Percentiles rank a stretch among this genome's conserved stretches.
Conservation (phyloP, 768 basidiomycete genomes). For the Agaricus subrufescens region DNA sequence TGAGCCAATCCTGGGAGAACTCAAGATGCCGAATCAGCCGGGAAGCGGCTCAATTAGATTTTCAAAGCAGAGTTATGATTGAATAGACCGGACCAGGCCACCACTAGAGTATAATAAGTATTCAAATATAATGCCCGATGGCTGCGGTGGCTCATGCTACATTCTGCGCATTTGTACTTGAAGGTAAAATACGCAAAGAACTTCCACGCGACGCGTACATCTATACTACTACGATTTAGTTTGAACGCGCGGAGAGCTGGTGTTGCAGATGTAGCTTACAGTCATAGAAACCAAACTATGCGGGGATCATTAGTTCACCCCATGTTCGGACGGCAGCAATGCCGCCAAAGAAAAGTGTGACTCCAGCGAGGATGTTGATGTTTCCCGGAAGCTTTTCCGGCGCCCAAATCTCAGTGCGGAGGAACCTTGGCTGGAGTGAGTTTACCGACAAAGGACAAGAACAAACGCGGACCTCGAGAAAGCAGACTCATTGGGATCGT, state of each 20-base stretch:
- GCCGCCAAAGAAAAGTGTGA: constrained; percentile 65
- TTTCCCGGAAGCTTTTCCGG: constrained; percentile 77
- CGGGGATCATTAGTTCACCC: constrained; percentile 74
- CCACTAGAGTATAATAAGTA: too few relatives aligned
- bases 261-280: background rate
- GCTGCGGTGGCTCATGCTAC: too few relatives aligned
- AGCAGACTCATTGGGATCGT: constrained; percentile 58
- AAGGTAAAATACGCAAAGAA: too few relatives aligned
- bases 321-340: constrained; percentile 70
- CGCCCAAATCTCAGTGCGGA: constrained; percentile 62
- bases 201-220: background rate
- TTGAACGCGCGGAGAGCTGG: background rate
- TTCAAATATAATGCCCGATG: too few relatives aligned
- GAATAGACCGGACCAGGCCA: too few relatives aligned
- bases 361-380: constrained; percentile 60
- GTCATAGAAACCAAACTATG: constrained; percentile 25
- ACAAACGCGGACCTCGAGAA: constrained; percentile 37
- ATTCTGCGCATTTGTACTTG: too few relatives aligned
- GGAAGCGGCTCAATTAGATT: too few relatives aligned
- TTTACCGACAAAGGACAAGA: constrained; percentile 17
- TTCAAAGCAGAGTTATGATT: too few relatives aligned
- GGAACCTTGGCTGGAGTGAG: constrained; percentile 26
- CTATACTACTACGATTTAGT: background rate
- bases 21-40: too few relatives aligned
- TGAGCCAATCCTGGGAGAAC: too few relatives aligned